Base-by-base conservation (phyloP, 306 rosid species). In the Comarum palustre region DNA sequence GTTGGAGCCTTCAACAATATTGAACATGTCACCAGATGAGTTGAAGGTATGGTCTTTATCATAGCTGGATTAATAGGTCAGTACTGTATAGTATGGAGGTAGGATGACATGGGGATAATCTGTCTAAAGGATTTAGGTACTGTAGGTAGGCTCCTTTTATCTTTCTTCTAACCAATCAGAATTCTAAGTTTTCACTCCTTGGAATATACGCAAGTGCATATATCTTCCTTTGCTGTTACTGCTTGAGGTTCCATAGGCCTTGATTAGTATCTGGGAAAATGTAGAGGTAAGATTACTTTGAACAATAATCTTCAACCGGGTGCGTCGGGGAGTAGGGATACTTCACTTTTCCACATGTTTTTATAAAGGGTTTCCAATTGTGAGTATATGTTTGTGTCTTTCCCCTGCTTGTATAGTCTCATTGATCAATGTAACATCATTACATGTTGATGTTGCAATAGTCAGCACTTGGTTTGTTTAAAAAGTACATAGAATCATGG, bases 21-120 rank as follows among this genome's bases (percentile, higher is more conserved):
- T 91, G 72, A 95, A 77, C 67, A 95, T 95, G 99, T 82, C 97
- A 68, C 93, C 97, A 60, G 84, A n/a, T 69, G 99, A 95, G 80
- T 79, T 95, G 69, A 95, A 88, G 99, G 99, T 95, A 78, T 55
- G 81, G 27, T 77, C 45, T 77, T 42, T 42, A 36, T 60, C 41
- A 19, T 13, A 38, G 57, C 24, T 67, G 75, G 13, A 48, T 71
- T 71, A 68, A 55, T 58, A 41, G 54, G 22, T 57, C 29, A 66
- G 7, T 65, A 32, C 48, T 27, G 29, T 31, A 2, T 5, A 31
- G 22, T 32, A 31, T 31, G 66, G 42, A 31, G 17, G 39, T 38
- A 59, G n/a, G 20, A 25, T 59, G 39, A 27, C 15, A 29, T 6
- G 41, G 39, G 20, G 6, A 54, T 19, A 29, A 59, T 0, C 29